Conservation (phyloP, 208 protist species). For the Willaertia magna region DNA sequence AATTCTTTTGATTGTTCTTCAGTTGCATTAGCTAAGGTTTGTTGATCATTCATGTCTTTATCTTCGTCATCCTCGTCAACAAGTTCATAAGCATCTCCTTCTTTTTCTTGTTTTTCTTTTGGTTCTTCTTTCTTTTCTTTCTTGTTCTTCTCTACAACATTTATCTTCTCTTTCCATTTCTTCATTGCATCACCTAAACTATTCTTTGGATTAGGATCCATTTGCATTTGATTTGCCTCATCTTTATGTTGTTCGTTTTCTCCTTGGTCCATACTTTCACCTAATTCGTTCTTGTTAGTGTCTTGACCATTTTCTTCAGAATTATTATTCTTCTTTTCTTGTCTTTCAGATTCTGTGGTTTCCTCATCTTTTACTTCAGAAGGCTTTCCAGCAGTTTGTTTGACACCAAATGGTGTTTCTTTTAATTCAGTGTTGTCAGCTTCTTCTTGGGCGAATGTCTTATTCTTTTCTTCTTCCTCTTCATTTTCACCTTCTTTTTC, state of each 20-base stretch:
- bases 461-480: constrained; percentile 29
- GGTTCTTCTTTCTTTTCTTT: constrained; percentile 35
- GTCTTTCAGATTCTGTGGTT: constrained; percentile 13
- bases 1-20: constrained; percentile 22
- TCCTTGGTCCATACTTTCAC: constrained; percentile 22
- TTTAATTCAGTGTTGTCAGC: constrained; percentile 21
- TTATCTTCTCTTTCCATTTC: constrained; percentile 46
- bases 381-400: constrained; percentile 28
- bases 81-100: constrained; percentile 40
- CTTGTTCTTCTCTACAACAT: constrained; percentile 34
- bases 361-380: constrained; percentile 22
- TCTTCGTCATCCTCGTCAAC: constrained; percentile 27
- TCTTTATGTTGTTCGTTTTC: constrained; percentile 27
- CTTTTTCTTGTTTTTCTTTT: constrained; percentile 44
- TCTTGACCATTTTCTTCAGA: constrained; percentile 19
- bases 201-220: constrained; percentile 42
- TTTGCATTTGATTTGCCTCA: constrained; percentile 16
- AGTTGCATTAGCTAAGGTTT: constrained; percentile 26
- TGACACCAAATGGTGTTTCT: constrained; percentile 12
- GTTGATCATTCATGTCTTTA: constrained; percentile 13
- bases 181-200: constrained; percentile 40
- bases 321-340: constrained; percentile 11
- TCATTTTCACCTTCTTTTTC: constrained; percentile 37
- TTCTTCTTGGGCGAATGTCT: constrained; percentile 17
- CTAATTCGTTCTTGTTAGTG: constrained; percentile 12